Percentiles rank a stretch among this genome's conserved stretches.
Conservation (phyloP, 2,329 filamentous ascomycete genomes). For the Stagonosporopsis cucurbitacearum region DNA sequence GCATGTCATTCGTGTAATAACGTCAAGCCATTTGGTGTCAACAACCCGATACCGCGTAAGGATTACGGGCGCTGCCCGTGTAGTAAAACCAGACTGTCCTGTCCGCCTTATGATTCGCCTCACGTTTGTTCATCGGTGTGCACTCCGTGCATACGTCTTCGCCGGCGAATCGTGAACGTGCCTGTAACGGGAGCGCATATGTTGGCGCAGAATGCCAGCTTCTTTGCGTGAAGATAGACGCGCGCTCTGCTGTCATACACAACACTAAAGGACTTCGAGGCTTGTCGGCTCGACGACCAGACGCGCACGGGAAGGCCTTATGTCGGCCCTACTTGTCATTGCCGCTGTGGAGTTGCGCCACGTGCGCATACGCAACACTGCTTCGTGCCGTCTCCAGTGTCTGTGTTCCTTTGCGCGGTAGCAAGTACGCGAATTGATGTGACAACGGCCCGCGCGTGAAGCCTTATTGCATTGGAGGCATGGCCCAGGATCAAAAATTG, state of each 20-base stretch:
- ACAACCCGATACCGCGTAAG: neutral
- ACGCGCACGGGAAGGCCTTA: constrained; percentile 10
- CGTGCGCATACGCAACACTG: constrained; percentile 9
- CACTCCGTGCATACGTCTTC: neutral
- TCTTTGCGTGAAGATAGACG: constrained; percentile 8
- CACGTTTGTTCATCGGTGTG: constrained; percentile 13
- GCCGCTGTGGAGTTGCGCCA: constrained; percentile 19
- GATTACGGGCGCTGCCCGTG: neutral
- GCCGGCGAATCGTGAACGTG: constrained; percentile 3
- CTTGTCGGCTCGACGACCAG: constrained; percentile 10
- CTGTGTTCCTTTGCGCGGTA: neutral
- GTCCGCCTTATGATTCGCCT: neutral
- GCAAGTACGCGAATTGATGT: neutral
- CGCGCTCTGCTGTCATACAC: constrained; percentile 16
- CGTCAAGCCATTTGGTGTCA: neutral
- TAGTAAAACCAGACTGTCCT: neutral
- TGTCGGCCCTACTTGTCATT: constrained; percentile 13
- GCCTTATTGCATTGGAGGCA: neutral
- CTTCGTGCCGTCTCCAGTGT: neutral
- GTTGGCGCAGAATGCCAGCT: neutral
- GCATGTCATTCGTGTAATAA: neutral
- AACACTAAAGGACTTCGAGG: constrained; percentile 7
- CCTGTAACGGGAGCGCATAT: constrained; percentile 4
- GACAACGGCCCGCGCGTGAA: neutral
- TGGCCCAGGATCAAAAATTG: neutral